Base-by-base conservation (phyloP, 2,329 filamentous ascomycete species). In the Alternaria brassicicola region DNA sequence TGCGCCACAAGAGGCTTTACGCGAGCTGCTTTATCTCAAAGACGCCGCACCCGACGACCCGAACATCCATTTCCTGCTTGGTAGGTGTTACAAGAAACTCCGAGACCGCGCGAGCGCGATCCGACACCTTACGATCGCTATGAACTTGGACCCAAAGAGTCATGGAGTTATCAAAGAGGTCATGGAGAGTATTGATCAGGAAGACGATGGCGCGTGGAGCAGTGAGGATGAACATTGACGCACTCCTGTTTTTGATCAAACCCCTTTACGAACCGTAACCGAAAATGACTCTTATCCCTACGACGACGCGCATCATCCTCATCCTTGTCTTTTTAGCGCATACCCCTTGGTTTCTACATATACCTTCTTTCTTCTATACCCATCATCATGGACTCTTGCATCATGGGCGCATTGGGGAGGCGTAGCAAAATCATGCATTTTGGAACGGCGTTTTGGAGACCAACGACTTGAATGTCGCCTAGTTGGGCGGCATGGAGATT, bases 71-170 rank as follows among this genome's bases (percentile, higher is more conserved):
- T 99, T 97, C 81, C 82, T 97, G 62, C 87, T 99, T 36, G 96
- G 93, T 19, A 91, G 92, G 74, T 84, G 86, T 57, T 86, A 86
- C 76, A 88, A 88, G 76, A 83, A 81, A 66, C 66, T 87, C 56
- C 77, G 82, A 28, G 82, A 87, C 58, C 84, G 85, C 68, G 88
- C 88, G 61, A 85, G 88, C 69, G 93, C 95, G n/a, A 91, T 99
- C 59, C 89, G 90, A 59, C 92, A 97, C 77, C 96, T 96, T 75
- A 99, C 95, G 6, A 94, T 93, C 76, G 95, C 95, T 17, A 82
- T 98, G 72, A 97, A 97, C 78, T 81, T 99, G 71, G 95, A 99
- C 82, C 95, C 94, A 28, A 98, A 98, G 88, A 94, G 94, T 69
- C 93, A 92, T 65, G 89, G 91, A 63, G 90, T 93, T 77, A 97